Evolutionary conservation across 768 basidiomycete species (phyloP), one percentile per base, ranked within the genome.

Genomic region (Lentinula guzmanii): DNA sequence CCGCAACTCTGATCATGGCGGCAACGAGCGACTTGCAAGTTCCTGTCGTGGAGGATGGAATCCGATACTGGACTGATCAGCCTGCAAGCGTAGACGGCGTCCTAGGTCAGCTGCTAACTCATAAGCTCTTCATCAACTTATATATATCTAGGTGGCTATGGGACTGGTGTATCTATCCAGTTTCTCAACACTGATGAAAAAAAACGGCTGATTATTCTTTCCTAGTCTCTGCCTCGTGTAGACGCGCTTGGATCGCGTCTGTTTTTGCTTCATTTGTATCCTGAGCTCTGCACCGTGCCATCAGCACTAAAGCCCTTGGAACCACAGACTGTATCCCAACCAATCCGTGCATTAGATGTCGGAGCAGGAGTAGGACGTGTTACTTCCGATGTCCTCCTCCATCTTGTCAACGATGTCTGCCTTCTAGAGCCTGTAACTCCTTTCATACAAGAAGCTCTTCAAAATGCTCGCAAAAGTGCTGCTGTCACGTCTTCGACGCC

Each of bases 331-430:
- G 13, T 58, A 35, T 45, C 70, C 10, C 76, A 79, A 7, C 34
- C 33, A 24, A 84, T 79, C 31, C 84, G 92, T 50, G 95, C 91
- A 0, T 81, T 99, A 21, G 96, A 99, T 68, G 93, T 95, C 61
- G 96, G 91, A 15, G 95, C 95, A 5, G 96, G 96, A 10, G 88
- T 99, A 52, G 96, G 96, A 10, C 87, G 96, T 57, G 94, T 97
- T 31, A 96, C 95, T 0, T 79, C 85, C 2, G 86, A 91, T 65
- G 92, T 95, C 11, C 85, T 99, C 37, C 83, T 98, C n/a, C 90
- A 89, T 67, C 86, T 98, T 58, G 83, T 95, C 64, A 82, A 86
- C 24, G 89, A 93, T 65, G 93, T 98, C 52, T 86, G 94, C 48
- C 83, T 96, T 59, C 81, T 96, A 61, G 96, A 98, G 72, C 97